phyloP scores from a whole-genome alignment of 805 yeast genomes.

The Kuraishia borneana region DNA sequence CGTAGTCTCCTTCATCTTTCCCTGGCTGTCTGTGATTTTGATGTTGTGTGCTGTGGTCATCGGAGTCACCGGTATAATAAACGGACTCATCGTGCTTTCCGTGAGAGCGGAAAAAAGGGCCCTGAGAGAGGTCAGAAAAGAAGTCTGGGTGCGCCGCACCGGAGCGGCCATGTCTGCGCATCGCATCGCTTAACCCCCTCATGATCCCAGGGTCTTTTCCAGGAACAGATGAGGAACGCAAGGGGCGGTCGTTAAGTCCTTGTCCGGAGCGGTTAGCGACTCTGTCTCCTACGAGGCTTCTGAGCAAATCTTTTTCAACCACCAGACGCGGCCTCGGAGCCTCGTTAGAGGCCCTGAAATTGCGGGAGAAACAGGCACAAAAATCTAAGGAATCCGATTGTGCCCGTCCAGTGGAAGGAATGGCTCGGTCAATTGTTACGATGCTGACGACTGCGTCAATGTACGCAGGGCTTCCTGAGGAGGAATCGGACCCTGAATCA shows the following conservation, averaged over 20 bases:
- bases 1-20: slow-evolving; percentile 40
- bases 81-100: slow-evolving; percentile 68
- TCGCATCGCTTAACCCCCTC: background rate
- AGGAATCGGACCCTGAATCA: slow-evolving; percentile 18
- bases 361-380: background rate
- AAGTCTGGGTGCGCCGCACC: slow-evolving; percentile 36
- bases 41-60: slow-evolving; percentile 43
- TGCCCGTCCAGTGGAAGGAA: slow-evolving; percentile 19
- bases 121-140: slow-evolving; percentile 59
- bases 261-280: background rate
- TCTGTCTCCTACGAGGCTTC: background rate
- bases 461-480: slow-evolving; percentile 28
- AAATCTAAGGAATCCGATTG: slow-evolving; percentile 1
- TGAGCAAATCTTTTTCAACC: background rate
- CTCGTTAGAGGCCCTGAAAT: background rate
- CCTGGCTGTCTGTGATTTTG: slow-evolving; percentile 63
- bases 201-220: background rate
- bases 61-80: slow-evolving; percentile 54
- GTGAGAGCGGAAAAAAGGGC: slow-evolving; percentile 76
- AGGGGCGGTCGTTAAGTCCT: background rate
- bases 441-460: slow-evolving; percentile 47
- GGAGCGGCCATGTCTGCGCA: too few species aligned
- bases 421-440: slow-evolving; percentile 42
- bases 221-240: background rate
- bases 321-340: background rate